Percentiles rank a stretch among this genome's conserved stretches.
Evolutionary conservation across 768 basidiomycete genomes (phyloP).

Genomic region (Auricularia auricula-judae): DNA sequence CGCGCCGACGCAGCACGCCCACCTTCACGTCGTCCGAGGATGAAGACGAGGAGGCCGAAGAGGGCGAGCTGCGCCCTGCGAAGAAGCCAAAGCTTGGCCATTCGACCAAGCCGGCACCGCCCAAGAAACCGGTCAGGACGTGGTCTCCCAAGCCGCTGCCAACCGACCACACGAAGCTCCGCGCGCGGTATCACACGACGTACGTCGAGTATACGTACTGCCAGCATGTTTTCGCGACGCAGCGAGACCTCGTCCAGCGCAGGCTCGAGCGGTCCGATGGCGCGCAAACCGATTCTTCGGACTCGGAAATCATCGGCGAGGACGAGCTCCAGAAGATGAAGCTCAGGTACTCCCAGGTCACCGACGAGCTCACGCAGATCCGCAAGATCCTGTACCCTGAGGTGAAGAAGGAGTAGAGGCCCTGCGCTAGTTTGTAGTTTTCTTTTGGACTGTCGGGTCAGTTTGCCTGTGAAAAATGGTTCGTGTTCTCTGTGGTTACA

Average conservation of each 20-base stretch:
- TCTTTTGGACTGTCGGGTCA: too few relatives aligned
- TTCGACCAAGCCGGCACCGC: constrained; percentile 4
- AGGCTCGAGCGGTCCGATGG: not conserved
- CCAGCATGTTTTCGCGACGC: constrained; percentile 35
- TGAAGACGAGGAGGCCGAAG: constrained; percentile 21
- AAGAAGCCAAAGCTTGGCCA: not conserved
- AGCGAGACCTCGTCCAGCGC: constrained; percentile 13
- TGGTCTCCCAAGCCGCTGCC: constrained; percentile 27
- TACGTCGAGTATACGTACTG: constrained; percentile 41
- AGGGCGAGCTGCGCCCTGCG: constrained; percentile 7
- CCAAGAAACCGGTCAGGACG: constrained; percentile 15
- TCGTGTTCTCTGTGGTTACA: too few relatives aligned
- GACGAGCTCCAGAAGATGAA: not conserved
- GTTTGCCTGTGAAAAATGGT: too few relatives aligned
- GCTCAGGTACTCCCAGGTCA: not conserved
- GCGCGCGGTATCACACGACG: constrained; percentile 38
- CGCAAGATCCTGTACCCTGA: not conserved
- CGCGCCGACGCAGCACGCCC: constrained; percentile 39
- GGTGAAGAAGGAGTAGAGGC: not conserved
- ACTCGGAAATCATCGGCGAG: not conserved
- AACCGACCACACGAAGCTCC: constrained; percentile 39
- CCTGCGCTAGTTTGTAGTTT: too few relatives aligned
- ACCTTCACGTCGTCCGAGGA: constrained; percentile 62
- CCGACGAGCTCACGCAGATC: not conserved
- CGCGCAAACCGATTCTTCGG: not conserved